Evolutionary conservation across 1,139 yeast species (phyloP).

Genomic region (Casaregolazyma suthepensis): DNA sequence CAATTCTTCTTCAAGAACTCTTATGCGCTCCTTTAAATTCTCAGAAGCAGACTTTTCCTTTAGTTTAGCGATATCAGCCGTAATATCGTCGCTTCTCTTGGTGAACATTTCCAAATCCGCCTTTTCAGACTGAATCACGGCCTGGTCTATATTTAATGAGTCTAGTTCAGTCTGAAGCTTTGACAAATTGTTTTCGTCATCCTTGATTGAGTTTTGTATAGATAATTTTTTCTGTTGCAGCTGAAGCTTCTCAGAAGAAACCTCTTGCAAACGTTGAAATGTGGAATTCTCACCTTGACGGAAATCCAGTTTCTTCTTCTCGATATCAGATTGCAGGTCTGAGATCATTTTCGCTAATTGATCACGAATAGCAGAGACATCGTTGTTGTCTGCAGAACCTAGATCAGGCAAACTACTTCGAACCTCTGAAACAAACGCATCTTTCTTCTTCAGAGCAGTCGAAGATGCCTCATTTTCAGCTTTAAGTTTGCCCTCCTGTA

Average conservation of each 20-base stretch:
- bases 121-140: slow-evolving; percentile 37
- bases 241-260: slow-evolving; percentile 37
- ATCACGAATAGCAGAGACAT: slow-evolving; percentile 5
- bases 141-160: slow-evolving; percentile 38
- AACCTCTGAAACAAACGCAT: slow-evolving; percentile 16
- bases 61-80: slow-evolving; percentile 9
- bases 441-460: slow-evolving; percentile 26
- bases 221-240: slow-evolving; percentile 41
- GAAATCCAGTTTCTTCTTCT: slow-evolving; percentile 14
- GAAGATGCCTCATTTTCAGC: slow-evolving; percentile 41
- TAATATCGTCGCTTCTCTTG: slow-evolving; percentile 27
- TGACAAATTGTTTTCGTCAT: slow-evolving; percentile 31
- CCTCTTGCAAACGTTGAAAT: slow-evolving; percentile 24
- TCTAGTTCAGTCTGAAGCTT: slow-evolving; percentile 36
- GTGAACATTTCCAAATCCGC: slow-evolving; percentile 34
- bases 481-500: slow-evolving; percentile 53
- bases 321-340: slow-evolving; percentile 16
- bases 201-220: slow-evolving; percentile 34
- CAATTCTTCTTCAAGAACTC: slow-evolving; percentile 44
- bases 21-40: slow-evolving; percentile 37
- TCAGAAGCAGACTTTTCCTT: slow-evolving; percentile 26
- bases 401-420: background rate
- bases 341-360: slow-evolving; percentile 10
- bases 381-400: background rate
- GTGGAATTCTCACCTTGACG: slow-evolving; percentile 21